Base-by-base conservation (phyloP, 345 rosid genomes). In the Sonneratia caseolaris region DNA sequence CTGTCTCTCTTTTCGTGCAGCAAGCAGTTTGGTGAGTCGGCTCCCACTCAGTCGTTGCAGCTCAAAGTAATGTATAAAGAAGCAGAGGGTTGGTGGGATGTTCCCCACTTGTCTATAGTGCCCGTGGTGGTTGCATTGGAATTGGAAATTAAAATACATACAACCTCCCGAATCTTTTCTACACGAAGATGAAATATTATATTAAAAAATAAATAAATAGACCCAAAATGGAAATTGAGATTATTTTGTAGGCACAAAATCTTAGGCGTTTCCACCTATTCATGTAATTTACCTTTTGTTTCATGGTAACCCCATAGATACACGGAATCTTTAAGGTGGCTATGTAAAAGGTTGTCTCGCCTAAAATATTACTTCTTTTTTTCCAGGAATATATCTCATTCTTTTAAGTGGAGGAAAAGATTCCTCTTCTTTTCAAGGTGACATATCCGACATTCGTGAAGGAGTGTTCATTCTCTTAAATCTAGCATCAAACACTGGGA, bases 41-140 rank as follows among this genome's bases (percentile, higher is more conserved):
- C 48, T 37, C 48, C 21, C 36, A 3, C 69, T 22, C 24, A 24
- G 36, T 45, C 35, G 59, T 36, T 9, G 37, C 18, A 32, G 14
- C 42, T 43, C 11, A 35, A 27, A 24, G 65, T 35, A 32, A 61
- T 19, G 40, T 59, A 64, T 42, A 16, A 71, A 48, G 73, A 71
- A 55, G 42, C 24, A 16, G n/a, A 36, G 64, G 64, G 59, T 71
- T 71, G 66, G 74, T 64, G 66, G 68, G 74, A 62, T 62, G 74
- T 71, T 59, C 55, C 56, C 37, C 0, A 32, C 55, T 22, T 71
- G 16, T 37, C n/a, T 19, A 4, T 8, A 32, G 14, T 71, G 68
- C 35, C 24, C 43, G 74, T 68, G 68, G 53, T 32, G 35, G 74
- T 59, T 62, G 74, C 13, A 38, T 71, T 5, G 11, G 5, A 7